phyloP scores from a whole-genome alignment of 1,284 basidiomycete genomes.

The Spongispora temasekensis region DNA sequence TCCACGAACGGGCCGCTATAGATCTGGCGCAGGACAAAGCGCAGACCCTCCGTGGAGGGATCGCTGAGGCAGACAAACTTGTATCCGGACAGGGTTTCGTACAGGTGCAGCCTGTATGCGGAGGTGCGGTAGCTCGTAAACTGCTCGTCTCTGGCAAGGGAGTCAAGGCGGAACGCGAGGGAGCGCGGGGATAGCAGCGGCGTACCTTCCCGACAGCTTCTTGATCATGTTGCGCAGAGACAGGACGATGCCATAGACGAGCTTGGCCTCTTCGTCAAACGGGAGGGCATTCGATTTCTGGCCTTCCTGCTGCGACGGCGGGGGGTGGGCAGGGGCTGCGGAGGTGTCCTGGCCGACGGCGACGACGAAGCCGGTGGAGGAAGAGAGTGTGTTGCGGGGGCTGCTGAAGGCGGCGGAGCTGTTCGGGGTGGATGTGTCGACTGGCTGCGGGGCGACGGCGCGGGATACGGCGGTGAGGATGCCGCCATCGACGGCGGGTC shows the following conservation, averaged over 20 bases:
- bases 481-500: constrained; percentile 67
- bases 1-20: constrained; percentile 95
- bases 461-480: constrained; percentile 77
- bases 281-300: constrained; percentile 58
- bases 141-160: constrained; percentile 70
- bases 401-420: constrained; percentile 47
- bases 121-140: constrained; percentile 93
- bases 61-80: constrained; percentile 96
- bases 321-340: constrained; percentile 38
- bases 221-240: constrained; percentile 94
- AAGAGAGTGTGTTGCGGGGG: constrained; percentile 63
- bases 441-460: constrained; percentile 50
- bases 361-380: constrained; percentile 64
- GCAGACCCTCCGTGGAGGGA: constrained; percentile 78
- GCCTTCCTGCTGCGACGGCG: constrained; percentile 36
- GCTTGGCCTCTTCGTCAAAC: constrained; percentile 97
- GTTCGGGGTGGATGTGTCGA: constrained; percentile 34
- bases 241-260: constrained; percentile 95
- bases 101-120: constrained; percentile 91
- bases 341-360: constrained; percentile 58
- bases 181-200: not conserved
- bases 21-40: constrained; percentile 84
- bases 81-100: constrained; percentile 90
- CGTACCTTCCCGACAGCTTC: constrained; percentile 80
- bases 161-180: constrained; percentile 1